Base-by-base conservation (phyloP, 495 filamentous ascomycete species). In the Ramalina intermedia region DNA sequence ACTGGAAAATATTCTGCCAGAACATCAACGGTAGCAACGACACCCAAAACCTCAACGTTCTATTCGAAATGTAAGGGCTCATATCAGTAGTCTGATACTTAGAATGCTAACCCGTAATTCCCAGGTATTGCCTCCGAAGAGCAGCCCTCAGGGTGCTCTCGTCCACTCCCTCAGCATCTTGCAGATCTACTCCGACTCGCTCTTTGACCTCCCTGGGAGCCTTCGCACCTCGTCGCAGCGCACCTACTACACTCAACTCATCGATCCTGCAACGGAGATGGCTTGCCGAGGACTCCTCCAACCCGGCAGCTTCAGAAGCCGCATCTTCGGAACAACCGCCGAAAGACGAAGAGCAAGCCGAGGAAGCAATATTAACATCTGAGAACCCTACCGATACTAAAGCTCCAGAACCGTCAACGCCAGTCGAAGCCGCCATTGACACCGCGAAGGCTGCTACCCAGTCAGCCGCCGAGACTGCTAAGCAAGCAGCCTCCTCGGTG, bases 61-160 rank as follows among this genome's bases (percentile, higher is more conserved):
- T 18, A 24, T 18, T 24, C 18, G 21, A 26, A 44, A 44, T n/a
- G 14, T n/a, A n/a, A 33, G 44, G 38, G 44, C 12, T 16, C 23
- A 26, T 29, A 24, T n/a, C 5, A 3, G 33, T 11, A 4, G 12
- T 39, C 16, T 18, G 23, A 21, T 21, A 16, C 12, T 5, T 27
- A 6, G 23, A 41, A 21, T 27, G 37, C 55, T 58, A 36, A 53
- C 18, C 6, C 39, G 48, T 42, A 27, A 37, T 50, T 9, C 20
- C 20, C 39, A 73, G 69, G 69, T 56, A 71, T 52, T 64, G 49
- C 46, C 54, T 71, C 20, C 57, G 57, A 38, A 41, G 47, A 41
- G 37, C 44, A 13, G 55, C 55, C 38, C 41, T 74, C 41, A 71
- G 79, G 48, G 73, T 79, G 26, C 64, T 75, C 54, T 65, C 73